Base-by-base conservation (phyloP, 495 filamentous ascomycete species). In the Aspergillus incahuasiensis region DNA sequence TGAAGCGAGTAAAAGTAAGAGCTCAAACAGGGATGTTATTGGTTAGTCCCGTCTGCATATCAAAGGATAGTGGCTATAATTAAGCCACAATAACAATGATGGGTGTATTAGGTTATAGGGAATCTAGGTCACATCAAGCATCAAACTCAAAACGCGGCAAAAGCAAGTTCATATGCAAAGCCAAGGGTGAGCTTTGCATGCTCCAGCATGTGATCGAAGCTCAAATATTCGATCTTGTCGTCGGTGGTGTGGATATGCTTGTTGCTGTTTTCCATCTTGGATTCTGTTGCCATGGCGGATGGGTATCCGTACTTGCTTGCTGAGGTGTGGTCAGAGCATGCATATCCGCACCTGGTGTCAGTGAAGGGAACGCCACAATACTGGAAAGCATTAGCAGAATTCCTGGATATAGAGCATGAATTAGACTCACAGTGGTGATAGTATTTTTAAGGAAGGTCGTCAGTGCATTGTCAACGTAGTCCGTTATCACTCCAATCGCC, bases 151-250 rank as follows among this genome's bases (percentile, higher is more conserved):
- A 77, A 69, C 19, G 68, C 54, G 9, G 71, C 71, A 62, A 73
- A 78, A 11, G 72, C 91, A 57, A 96, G 71, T 78, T 99, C 94
- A 65, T 95, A 95, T 13, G 84, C 91, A 63, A 97, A 83, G 1
- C 86, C 89, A 48, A 97, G 74, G 21, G 90, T 96, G 81, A 99
- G 78, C 70, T 87, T 88, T 1, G 91, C 94, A 69, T 99, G 94
- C 74, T 99, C 89, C 51, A 96, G 78, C 94, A 99, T 99, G 69
- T 99, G 94, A 66, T 95, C 88, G 65, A 97, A 97, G 65, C 85
- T 91, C 54, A 99, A 75, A 59, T 89, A 90, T 66, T 94, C 82
- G 62, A 97, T 87, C 67, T 80, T 78, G 68, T 99, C 94, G 47
- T 95, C 88, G 2, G 89, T 90, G 20, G 87, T 87, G 71, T 97